Evolutionary conservation across 345 rosid genomes (phyloP).

Genomic region (Brassica carinata): DNA sequence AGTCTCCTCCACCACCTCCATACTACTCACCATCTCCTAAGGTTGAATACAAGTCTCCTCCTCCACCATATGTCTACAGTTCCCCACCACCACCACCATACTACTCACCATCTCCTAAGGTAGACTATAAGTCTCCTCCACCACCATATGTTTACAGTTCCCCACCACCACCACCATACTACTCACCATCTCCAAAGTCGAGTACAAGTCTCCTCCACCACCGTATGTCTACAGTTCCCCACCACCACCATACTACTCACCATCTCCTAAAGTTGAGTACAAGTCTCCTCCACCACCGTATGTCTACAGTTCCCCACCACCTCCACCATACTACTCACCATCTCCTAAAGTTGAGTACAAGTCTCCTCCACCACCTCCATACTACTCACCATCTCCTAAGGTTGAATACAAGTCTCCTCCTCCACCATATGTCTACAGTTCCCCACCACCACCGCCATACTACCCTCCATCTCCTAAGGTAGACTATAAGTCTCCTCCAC

Average conservation of each 20-base stretch:
- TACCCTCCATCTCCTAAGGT: conserved; percentile 3
- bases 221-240: neutral
- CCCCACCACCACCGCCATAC: conserved; percentile 8
- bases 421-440: conserved; percentile 5
- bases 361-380: conserved; percentile 26
- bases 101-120: neutral
- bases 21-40: neutral
- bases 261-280: neutral
- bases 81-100: conserved; percentile 14
- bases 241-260: conserved; percentile 18
- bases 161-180: conserved; percentile 16
- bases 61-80: conserved; percentile 6
- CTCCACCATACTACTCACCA: neutral
- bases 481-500: neutral
- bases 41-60: neutral
- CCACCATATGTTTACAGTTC: conserved; percentile 20
- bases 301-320: conserved; percentile 16
- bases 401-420: neutral
- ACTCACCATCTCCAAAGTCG: neutral
- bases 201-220: conserved; percentile 9
- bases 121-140: neutral
- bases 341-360: neutral
- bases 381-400: neutral
- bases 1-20: conserved; percentile 25
- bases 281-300: conserved; percentile 29